Evolutionary conservation across 257 asterid species (phyloP).

Genomic region (Przewalskia tangutica): DNA sequence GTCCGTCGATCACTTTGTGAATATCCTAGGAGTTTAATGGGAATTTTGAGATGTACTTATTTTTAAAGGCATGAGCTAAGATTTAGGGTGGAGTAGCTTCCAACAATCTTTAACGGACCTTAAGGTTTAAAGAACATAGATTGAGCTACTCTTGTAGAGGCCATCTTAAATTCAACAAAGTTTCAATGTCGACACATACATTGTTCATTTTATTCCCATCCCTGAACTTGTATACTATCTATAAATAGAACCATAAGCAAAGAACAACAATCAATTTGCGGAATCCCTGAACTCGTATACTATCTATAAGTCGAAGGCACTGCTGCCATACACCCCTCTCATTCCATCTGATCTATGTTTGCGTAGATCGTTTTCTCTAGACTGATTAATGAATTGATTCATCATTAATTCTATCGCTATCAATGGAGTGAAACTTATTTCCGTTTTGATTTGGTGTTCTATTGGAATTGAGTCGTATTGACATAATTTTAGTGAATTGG

Average conservation of each 20-base stretch:
- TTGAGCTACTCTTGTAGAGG: not conserved
- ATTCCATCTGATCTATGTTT: conserved; percentile 4
- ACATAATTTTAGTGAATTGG: not conserved
- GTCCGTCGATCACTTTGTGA: not conserved
- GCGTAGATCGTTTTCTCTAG: not conserved
- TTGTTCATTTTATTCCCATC: not conserved
- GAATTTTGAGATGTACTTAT: not conserved
- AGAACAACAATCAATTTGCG: not conserved
- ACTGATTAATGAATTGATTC: not conserved
- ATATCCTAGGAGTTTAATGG: not conserved
- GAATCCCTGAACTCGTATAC: no score
- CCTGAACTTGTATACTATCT: not conserved
- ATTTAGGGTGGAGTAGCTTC: not conserved
- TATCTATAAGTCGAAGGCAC: conserved; percentile 99
- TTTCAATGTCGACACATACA: not conserved
- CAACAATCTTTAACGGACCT: not conserved
- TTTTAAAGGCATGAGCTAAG: no score
- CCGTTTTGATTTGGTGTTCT: not conserved
- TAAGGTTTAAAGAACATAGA: not conserved
- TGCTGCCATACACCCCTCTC: conserved; percentile 36
- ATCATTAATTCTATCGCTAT: not conserved
- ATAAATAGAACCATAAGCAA: not conserved
- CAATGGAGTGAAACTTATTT: not conserved
- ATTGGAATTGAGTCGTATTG: not conserved
- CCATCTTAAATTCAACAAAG: not conserved